Percentiles rank a stretch among this genome's conserved stretches.
phyloP scores from a whole-genome alignment of 768 basidiomycete genomes.

The Boletus pseudo-olivaceus region DNA sequence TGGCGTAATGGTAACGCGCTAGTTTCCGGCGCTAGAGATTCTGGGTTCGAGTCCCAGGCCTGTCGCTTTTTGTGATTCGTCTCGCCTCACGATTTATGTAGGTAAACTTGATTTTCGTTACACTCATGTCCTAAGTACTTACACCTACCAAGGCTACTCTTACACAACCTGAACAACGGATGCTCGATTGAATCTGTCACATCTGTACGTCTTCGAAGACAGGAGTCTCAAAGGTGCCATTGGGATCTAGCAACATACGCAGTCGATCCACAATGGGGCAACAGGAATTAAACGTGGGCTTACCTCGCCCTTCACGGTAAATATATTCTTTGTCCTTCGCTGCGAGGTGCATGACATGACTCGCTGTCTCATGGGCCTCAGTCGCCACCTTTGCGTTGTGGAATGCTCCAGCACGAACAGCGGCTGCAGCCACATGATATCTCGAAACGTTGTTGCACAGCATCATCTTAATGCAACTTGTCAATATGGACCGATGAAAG shows the following conservation, averaged over 20 bases:
- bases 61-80: constrained; percentile 39
- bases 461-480: constrained; percentile 56
- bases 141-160: not conserved
- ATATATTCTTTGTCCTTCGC: constrained; percentile 63
- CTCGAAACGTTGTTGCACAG: constrained; percentile 65
- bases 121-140: not conserved
- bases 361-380: constrained; percentile 54
- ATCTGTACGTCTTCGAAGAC: constrained; percentile 28
- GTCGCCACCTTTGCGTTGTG: constrained; percentile 54
- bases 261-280: not conserved
- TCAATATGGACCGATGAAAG: not conserved
- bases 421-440: constrained; percentile 60
- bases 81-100: not conserved
- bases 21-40: constrained; percentile 64
- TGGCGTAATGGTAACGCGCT: constrained; percentile 66
- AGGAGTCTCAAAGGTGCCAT: constrained; percentile 44
- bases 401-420: constrained; percentile 52
- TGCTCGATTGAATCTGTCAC: too few species aligned
- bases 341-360: constrained; percentile 55
- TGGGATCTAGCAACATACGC: constrained; percentile 26
- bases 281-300: not conserved
- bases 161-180: constrained; percentile 2
- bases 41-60: constrained; percentile 63
- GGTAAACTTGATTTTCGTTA: not conserved
- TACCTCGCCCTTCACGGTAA: constrained; percentile 55